Conservation (phyloP, 768 basidiomycete species). For the Pulveroboletus sp. region DNA sequence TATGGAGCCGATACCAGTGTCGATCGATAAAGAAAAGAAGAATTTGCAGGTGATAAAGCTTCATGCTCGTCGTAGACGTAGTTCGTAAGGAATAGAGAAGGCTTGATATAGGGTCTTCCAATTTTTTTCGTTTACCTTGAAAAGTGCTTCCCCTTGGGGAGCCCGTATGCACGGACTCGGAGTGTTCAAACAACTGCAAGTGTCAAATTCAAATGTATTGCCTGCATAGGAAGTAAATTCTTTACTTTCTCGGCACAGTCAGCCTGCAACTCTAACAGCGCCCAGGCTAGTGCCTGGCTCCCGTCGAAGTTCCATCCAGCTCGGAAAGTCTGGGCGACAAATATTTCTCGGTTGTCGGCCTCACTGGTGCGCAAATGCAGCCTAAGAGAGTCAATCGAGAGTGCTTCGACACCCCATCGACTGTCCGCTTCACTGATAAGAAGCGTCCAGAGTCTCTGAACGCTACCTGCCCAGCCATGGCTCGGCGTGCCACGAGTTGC, state of each 20-base stretch:
- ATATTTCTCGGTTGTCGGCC: slow-evolving; percentile 37
- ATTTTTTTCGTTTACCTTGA: slow-evolving; percentile 47
- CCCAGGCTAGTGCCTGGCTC: slow-evolving; percentile 73
- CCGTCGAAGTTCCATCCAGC: slow-evolving; percentile 69
- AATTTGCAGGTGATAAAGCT: slow-evolving; percentile 60
- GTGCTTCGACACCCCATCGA: slow-evolving; percentile 58
- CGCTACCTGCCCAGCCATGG: slow-evolving; percentile 42
- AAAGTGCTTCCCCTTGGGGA: slow-evolving; percentile 28
- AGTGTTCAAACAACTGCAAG: slow-evolving; percentile 56
- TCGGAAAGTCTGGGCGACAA: slow-evolving; percentile 61
- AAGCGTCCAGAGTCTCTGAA: slow-evolving; percentile 49
- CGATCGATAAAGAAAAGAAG: slow-evolving; percentile 81
- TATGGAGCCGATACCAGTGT: slow-evolving; percentile 66
- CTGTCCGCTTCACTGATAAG: slow-evolving; percentile 60
- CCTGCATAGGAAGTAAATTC: not conserved
- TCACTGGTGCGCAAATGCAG: slow-evolving; percentile 38
- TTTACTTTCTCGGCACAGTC: slow-evolving; percentile 68
- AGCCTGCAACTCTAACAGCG: slow-evolving; percentile 71
- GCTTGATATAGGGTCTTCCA: slow-evolving; percentile 55
- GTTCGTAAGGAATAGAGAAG: slow-evolving; percentile 49
- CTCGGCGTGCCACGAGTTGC: slow-evolving; percentile 29
- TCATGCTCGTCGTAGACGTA: slow-evolving; percentile 29
- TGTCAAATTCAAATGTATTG: not conserved
- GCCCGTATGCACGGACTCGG: slow-evolving; percentile 47
- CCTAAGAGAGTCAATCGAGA: slow-evolving; percentile 63